A percentile compares a stretch with the other conserved stretches of the same genome.
These are phyloP conservation scores for Saccharomycopsis phalli DNA, from an alignment of 1,139 yeast genomes.

Conservation along the genomic window DNA sequence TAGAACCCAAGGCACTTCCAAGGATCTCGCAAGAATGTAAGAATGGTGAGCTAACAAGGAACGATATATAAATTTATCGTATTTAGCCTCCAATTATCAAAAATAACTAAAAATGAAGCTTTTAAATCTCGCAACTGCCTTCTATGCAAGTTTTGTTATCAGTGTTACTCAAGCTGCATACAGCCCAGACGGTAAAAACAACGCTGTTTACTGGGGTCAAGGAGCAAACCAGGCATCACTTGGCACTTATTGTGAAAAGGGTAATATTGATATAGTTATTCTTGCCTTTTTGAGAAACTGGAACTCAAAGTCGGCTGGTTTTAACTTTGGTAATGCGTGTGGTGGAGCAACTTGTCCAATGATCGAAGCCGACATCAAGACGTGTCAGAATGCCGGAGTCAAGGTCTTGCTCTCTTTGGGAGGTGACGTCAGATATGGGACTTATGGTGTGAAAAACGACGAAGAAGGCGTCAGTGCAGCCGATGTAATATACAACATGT, in stretches of 20 bases:
- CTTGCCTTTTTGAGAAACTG: constrained; percentile 55
- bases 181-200: constrained; percentile 42
- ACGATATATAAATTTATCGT: neutral
- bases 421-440: constrained; percentile 54
- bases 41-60: neutral
- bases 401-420: constrained; percentile 62
- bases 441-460: constrained; percentile 41
- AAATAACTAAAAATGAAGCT: neutral
- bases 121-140: constrained; percentile 1
- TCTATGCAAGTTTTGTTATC: constrained; percentile 1
- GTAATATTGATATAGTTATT: constrained; percentile 62
- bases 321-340: constrained; percentile 70
- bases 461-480: constrained; percentile 40
- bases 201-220: constrained; percentile 94
- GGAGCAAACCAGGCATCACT: constrained; percentile 57
- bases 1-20: no score
- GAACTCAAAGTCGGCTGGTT: constrained; percentile 31
- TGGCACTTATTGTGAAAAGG: constrained; percentile 58
- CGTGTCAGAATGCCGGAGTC: constrained; percentile 59
- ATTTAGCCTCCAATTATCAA: neutral
- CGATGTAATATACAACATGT: constrained; percentile 44
- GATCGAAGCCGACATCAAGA: constrained; percentile 55
- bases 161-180: constrained; percentile 31
- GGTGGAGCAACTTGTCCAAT: constrained; percentile 43
- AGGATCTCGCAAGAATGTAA: neutral